Base-by-base conservation (phyloP, 2,329 filamentous ascomycete genomes). In the Microdochium bolleyi region DNA sequence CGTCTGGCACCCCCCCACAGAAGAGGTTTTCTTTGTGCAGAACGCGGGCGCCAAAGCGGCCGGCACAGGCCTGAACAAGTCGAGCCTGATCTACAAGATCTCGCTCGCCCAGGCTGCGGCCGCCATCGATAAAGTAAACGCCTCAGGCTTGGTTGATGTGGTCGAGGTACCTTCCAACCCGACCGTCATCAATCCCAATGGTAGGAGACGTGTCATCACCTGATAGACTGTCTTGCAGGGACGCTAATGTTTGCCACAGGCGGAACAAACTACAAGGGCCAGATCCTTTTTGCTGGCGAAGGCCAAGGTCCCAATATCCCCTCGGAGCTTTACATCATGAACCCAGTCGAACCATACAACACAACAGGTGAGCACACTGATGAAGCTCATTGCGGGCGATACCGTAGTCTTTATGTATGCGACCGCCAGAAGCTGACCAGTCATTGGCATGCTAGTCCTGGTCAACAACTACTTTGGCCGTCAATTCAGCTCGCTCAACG, bases 381-480 rank as follows among this genome's bases (percentile, higher is more conserved):
- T 10, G 41, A 48, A 48, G 10, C 44, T 24, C 22, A 13, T 41
- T 10, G 16, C 19, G 7, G 37, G n/a, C n/a, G n/a, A n/a, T n/a
- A 41, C 13, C 21, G 41, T 53, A 14, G 21, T 21, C n/a, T n/a
- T n/a, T n/a, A n/a, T n/a, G n/a, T n/a, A n/a, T n/a, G n/a, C n/a
- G n/a, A n/a, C n/a, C n/a, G n/a, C n/a, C n/a, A n/a, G n/a, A n/a
- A n/a, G n/a, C n/a, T n/a, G n/a, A n/a, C n/a, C n/a, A n/a, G n/a
- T n/a, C n/a, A n/a, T n/a, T n/a, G n/a, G n/a, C n/a, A n/a, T n/a
- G n/a, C n/a, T 2, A 67, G 70, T 71, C 0, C 62, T 84, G 13
- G 53, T 83, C n/a, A 78, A 78, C 57, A 78, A 76, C 61, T 84
- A 70, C 61, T 77, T 78, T 49, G 78, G 79, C 24, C 72, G 77